Percentiles rank a stretch among this genome's conserved stretches.
phyloP scores from a whole-genome alignment of 2,329 filamentous ascomycete genomes.

The Scleromitrula shiraiana region DNA sequence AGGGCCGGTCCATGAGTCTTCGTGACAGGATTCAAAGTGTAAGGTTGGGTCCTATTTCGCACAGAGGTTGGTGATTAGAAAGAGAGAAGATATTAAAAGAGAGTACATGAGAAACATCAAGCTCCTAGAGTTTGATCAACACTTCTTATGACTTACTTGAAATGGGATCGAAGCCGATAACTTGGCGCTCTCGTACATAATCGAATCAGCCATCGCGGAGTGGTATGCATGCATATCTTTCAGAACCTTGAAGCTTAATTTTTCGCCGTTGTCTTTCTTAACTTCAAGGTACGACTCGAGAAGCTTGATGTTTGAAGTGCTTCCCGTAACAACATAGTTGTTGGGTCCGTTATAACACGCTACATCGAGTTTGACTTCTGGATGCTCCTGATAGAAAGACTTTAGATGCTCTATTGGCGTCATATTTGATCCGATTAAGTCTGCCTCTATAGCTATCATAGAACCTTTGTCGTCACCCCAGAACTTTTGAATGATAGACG shows the following conservation, averaged over 20 bases:
- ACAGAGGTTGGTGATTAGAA: too few species aligned
- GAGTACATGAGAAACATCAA: too few species aligned
- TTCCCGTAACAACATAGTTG: slow-evolving; percentile 29
- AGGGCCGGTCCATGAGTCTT: too few species aligned
- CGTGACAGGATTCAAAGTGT: too few species aligned
- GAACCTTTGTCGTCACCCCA: background rate
- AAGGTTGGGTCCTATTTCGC: too few species aligned
- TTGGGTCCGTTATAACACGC: slow-evolving; percentile 31
- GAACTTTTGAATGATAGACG: slow-evolving; percentile 25
- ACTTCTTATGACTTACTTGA: too few species aligned
- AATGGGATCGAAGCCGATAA: background rate
- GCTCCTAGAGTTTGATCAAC: too few species aligned
- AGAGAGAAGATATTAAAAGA: too few species aligned
- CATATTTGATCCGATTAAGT: too few species aligned
- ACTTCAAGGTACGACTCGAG: background rate
- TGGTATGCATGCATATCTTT: background rate
- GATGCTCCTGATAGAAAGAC: too few species aligned
- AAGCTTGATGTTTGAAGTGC: background rate
- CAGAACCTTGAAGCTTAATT: background rate
- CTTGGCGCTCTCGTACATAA: too few species aligned
- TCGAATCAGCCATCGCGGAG: background rate
- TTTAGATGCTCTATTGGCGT: too few species aligned
- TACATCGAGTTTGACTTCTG: slow-evolving; percentile 14
- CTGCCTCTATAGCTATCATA: background rate
- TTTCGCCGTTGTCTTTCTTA: background rate